These are phyloP conservation scores for Brassica rapa DNA, from an alignment of 345 rosid genomes.

Conservation along the genomic window DNA sequence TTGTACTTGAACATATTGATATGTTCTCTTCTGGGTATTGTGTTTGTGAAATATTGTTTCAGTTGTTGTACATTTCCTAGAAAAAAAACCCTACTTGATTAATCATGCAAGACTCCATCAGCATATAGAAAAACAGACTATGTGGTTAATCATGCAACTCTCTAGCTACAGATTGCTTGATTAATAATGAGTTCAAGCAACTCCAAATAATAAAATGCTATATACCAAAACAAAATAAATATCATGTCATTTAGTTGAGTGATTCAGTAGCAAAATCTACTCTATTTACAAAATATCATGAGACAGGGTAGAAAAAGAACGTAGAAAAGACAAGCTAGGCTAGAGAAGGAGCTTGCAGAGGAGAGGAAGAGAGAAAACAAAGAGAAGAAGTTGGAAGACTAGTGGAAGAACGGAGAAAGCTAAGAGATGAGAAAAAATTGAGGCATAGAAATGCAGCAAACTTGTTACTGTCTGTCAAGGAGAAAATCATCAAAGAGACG, in stretches of 20 bases:
- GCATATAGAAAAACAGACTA: background rate
- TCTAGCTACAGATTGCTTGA: too few relatives aligned
- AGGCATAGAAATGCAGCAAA: constrained; percentile 64
- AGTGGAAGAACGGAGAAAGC: constrained; percentile 85
- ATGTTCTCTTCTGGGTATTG: background rate
- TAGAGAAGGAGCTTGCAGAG: constrained; percentile 81
- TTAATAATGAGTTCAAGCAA: background rate
- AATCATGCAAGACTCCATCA: background rate
- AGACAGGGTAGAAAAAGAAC: constrained; percentile 73
- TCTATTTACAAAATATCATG: background rate
- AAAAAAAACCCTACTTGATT: background rate
- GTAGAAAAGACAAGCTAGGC: constrained; percentile 93
- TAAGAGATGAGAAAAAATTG: constrained; percentile 76
- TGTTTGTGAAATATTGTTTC: background rate
- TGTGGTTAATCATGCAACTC: background rate
- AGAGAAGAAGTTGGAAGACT: constrained; percentile 91
- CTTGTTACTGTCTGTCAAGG: constrained; percentile 52
- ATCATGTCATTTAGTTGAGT: background rate
- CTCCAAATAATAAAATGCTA: background rate
- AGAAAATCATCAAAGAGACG: constrained; percentile 59
- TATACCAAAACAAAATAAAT: background rate
- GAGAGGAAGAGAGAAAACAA: constrained; percentile 90
- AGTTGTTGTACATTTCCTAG: constrained; percentile 2
- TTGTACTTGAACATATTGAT: background rate
- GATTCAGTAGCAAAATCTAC: background rate